phyloP scores from a whole-genome alignment of 2,329 filamentous ascomycete genomes.

The Colletotrichum echinochloae region DNA sequence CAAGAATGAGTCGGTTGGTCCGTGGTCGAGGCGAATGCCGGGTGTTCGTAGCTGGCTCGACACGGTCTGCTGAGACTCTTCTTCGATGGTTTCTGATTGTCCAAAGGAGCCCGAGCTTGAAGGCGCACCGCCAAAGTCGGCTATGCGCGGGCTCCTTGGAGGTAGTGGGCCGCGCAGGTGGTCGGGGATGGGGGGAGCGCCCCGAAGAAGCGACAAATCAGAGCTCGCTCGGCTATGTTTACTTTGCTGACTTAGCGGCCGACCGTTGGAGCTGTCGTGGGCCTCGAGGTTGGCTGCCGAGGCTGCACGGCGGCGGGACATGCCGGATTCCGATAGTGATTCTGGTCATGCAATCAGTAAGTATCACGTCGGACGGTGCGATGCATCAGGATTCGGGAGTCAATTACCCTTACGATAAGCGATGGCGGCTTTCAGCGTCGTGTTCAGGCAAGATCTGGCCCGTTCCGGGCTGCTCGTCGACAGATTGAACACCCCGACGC shows the following conservation, averaged over 20 bases:
- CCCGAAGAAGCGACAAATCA: conserved; percentile 72
- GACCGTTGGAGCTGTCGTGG: conserved; percentile 60
- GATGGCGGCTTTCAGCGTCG: conserved; percentile 79
- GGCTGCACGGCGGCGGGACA: conserved; percentile 66
- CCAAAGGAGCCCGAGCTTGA: conserved; percentile 49
- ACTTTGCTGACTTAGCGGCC: conserved; percentile 70
- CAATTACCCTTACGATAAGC: conserved; percentile 75
- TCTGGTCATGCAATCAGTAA: conserved; percentile 33
- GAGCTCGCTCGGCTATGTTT: conserved; percentile 79
- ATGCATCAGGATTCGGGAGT: conserved; percentile 12
- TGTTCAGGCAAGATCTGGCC: conserved; percentile 79
- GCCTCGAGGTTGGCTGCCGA: conserved; percentile 72
- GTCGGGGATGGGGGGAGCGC: conserved; percentile 60
- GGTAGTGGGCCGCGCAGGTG: conserved; percentile 49
- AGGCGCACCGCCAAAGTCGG: conserved; percentile 53
- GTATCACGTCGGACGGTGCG: conserved; percentile 22
- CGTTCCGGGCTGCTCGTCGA: conserved; percentile 77
- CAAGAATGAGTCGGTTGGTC: conserved; percentile 67
- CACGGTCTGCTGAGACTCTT: conserved; percentile 56
- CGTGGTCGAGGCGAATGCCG: conserved; percentile 65
- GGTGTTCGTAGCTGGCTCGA: conserved; percentile 63
- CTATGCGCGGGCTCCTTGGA: conserved; percentile 57
- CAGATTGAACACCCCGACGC: conserved; percentile 79
- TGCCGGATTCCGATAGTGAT: conserved; percentile 52
- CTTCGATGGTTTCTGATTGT: conserved; percentile 52